Base-by-base conservation (phyloP, 805 yeast genomes). In the Candida rishiriensis region DNA sequence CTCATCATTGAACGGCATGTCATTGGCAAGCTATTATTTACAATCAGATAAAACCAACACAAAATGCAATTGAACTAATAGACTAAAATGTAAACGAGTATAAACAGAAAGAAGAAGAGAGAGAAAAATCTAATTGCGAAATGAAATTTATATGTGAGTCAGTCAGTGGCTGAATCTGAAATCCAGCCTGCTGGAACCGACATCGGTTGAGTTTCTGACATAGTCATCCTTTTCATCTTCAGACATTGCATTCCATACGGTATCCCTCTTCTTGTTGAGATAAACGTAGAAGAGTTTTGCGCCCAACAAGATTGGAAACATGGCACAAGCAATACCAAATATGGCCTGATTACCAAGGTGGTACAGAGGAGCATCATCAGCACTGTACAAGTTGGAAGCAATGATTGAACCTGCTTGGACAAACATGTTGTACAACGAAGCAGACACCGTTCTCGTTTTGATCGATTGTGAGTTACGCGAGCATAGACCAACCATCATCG, bases 391-490 rank as follows among this genome's bases (percentile, higher is more conserved):
- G 53, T 82, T 76, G 8, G 80, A 65, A 3, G 79, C 65, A 10
- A 75, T 64, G 39, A 84, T 78, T 15, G 68, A 61, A 1, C 80
- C 83, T 0, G 78, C 66, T 55, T 84, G 89, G 1, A 77, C 78
- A 57, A 71, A 74, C 70, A 82, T 80, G 54, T 83, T 84, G 55
- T 77, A 81, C 38, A 83, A 45, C 0, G 88, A 80, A 0, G 87
- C 78, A 13, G 83, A 72, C 3, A 83, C 79, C 0, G 88, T 76
- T 52, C 90, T 67, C 3, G 78, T 66, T 13, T 82, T 63, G 26
- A 83, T 84, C 1, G 83, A 70, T 57, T 78, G 76, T 10, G 87
- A 72, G 52, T 82, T 82, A 28, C 76, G 60, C 0, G 88, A 80
- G 44, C 79, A 73, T 81, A 86, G 78, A 21, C 76, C 66, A 28